Base-by-base conservation (phyloP, 768 basidiomycete species). In the Peribolospora kevripleyi region DNA sequence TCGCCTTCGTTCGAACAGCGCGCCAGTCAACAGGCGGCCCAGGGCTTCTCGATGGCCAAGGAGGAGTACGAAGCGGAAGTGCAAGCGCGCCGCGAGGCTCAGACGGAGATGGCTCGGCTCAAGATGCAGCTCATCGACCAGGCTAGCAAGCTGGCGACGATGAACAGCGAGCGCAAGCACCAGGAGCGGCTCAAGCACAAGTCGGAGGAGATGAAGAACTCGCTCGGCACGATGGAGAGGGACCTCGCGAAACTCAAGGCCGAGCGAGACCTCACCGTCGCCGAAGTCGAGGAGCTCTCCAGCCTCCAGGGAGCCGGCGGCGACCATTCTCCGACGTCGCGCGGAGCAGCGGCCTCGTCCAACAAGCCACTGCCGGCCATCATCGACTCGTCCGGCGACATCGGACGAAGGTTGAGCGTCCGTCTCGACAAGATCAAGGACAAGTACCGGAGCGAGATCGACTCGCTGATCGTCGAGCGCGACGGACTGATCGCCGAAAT, bases 31-130 rank as follows among this genome's bases (percentile, higher is more conserved):
- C 83, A 86, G 60, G 90, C 84, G 58, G 83, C 88, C 54, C 82
- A 88, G 58, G 93, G 93, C 46, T 71, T 98, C 46, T 80, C 80
- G 0, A 87, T 90, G 37, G 88, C 91, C 2, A 84, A 88, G 61
- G 80, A 81, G 47, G 93, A 97, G 65, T 95, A 91, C 65, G 90
- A 95, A 64, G 77, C 77, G 52, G 93, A 97, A 67, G 73, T 88
- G 42, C 79, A 82, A 55, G 78, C 80, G 25, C 76, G 91, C 14
- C 77, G 84, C 13, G 88, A 95, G 59, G 82, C 84, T 1, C 88
- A 97, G 68, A 80, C 84, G 0, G 88, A 95, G 69, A 83, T 95
- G 56, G 81, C 81, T 36, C 76, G 83, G 46, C 70, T 98, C 37
- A 72, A 84, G 47, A 78, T 86, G 40, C 73, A 90, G 52, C 72